These are phyloP conservation scores for Xylariaceae sp. DNA, from an alignment of 2,329 filamentous ascomycete genomes.

Conservation along the genomic window DNA sequence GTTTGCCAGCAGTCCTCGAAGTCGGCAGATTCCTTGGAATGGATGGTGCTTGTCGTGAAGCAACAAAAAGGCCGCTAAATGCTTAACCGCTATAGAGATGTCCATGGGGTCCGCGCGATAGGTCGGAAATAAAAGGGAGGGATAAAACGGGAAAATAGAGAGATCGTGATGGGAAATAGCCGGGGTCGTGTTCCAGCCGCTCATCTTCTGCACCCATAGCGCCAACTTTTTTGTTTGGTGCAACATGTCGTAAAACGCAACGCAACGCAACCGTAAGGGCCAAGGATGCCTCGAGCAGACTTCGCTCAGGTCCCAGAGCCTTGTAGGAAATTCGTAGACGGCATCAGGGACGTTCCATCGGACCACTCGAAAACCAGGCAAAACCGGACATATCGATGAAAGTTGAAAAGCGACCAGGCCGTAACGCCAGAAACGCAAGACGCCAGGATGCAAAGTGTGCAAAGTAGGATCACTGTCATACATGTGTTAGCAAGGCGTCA, in stretches of 20 bases:
- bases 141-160: conserved; percentile 4
- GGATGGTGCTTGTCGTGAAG: too few relatives aligned
- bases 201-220: conserved; percentile 19
- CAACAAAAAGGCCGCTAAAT: conserved; percentile 22
- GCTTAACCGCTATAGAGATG: conserved; percentile 12
- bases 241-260: conserved; percentile 23
- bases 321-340: conserved; percentile 18
- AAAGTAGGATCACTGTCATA: conserved; percentile 15
- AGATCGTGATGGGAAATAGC: conserved; percentile 25
- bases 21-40: too few relatives aligned
- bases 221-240: conserved; percentile 24
- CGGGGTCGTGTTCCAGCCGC: conserved; percentile 20
- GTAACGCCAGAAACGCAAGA: conserved; percentile 32
- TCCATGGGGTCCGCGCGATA: conserved; percentile 13
- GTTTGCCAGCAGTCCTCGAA: conserved; percentile 11
- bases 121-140: conserved; percentile 13
- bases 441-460: conserved; percentile 30
- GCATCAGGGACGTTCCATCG: conserved; percentile 20
- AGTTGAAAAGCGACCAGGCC: conserved; percentile 24
- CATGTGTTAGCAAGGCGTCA: conserved; percentile 12
- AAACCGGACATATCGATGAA: conserved; percentile 28
- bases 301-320: conserved; percentile 13
- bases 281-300: conserved; percentile 7
- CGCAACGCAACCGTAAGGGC: conserved; percentile 19
- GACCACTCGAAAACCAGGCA: conserved; percentile 23